phyloP scores from a whole-genome alignment of 768 basidiomycete genomes.

The Tricholoma hemisulphureum region DNA sequence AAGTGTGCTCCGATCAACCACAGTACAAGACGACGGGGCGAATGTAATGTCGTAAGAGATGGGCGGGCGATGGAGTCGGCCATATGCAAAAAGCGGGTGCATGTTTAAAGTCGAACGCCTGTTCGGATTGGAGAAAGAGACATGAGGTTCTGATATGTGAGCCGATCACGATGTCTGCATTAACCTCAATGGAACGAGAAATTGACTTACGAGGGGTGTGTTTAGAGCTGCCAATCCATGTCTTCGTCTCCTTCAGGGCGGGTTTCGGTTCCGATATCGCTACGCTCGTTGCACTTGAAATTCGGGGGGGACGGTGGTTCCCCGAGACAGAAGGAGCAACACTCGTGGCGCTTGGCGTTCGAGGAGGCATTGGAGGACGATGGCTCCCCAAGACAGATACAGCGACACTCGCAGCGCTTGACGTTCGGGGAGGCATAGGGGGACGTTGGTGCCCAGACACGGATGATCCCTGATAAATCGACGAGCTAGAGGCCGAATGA shows the following conservation, averaged over 20 bases:
- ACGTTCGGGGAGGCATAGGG: conserved; percentile 33
- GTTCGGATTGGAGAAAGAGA: conserved; percentile 34
- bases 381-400: conserved; percentile 18
- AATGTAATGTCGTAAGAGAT: conserved; percentile 60
- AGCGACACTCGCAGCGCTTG: conserved; percentile 39
- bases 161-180: conserved; percentile 1
- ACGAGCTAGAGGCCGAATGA: conserved; percentile 52
- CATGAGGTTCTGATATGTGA: conserved; percentile 29
- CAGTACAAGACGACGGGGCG: conserved; percentile 55
- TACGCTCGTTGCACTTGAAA: conserved; percentile 40
- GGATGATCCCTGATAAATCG: conserved; percentile 40
- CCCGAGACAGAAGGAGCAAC: conserved; percentile 29
- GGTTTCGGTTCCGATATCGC: conserved; percentile 42
- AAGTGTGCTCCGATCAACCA: conserved; percentile 55
- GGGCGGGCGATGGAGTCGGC: conserved; percentile 55
- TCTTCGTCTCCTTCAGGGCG: conserved; percentile 44
- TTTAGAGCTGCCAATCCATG: conserved; percentile 44
- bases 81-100: conserved; percentile 62
- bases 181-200: conserved; percentile 9
- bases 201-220: conserved; percentile 39
- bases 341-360: conserved; percentile 39
- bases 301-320: conserved; percentile 30
- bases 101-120: conserved; percentile 46
- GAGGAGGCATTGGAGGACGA: conserved; percentile 32
- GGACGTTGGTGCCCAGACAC: conserved; percentile 25